Evolutionary conservation across 2,329 filamentous ascomycete genomes (phyloP).

Genomic region (Lachnellula hyalina): DNA sequence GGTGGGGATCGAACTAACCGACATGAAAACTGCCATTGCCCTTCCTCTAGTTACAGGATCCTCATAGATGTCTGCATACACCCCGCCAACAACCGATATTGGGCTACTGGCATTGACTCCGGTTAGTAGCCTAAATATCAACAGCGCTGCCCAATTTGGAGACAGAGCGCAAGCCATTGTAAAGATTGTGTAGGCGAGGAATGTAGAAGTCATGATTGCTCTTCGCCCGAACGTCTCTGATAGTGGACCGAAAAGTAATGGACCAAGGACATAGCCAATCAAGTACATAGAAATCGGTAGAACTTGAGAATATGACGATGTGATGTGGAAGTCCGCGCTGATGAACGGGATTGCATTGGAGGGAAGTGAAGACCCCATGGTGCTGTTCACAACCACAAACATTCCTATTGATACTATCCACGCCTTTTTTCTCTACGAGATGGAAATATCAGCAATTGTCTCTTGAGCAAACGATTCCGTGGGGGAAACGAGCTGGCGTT

Average conservation of each 20-base stretch:
- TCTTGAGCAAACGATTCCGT: neutral
- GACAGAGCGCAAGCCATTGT: conserved; percentile 59
- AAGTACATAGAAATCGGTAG: conserved; percentile 60
- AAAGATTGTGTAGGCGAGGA: conserved; percentile 63
- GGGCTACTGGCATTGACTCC: conserved; percentile 53
- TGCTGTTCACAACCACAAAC: conserved; percentile 60
- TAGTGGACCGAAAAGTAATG: conserved; percentile 58
- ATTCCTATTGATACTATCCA: conserved; percentile 50
- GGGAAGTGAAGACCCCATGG: conserved; percentile 59
- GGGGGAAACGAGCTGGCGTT: neutral
- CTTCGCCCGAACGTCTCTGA: conserved; percentile 60
- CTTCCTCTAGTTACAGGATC: conserved; percentile 51
- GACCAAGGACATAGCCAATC: conserved; percentile 53
- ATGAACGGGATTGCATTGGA: conserved; percentile 58
- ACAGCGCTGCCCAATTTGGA: conserved; percentile 55
- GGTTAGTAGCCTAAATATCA: conserved; percentile 58
- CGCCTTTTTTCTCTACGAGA: conserved; percentile 46
- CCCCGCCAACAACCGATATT: conserved; percentile 56
- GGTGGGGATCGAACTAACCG: conserved; percentile 7
- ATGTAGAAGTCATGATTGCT: conserved; percentile 56
- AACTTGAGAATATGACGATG: conserved; percentile 34
- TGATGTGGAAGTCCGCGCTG: conserved; percentile 50
- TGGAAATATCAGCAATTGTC: neutral
- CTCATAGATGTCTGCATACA: conserved; percentile 62
- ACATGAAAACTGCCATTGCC: conserved; percentile 61